Conservation (phyloP, 2,329 filamentous ascomycete genomes). For the Xylariaceae sp. region DNA sequence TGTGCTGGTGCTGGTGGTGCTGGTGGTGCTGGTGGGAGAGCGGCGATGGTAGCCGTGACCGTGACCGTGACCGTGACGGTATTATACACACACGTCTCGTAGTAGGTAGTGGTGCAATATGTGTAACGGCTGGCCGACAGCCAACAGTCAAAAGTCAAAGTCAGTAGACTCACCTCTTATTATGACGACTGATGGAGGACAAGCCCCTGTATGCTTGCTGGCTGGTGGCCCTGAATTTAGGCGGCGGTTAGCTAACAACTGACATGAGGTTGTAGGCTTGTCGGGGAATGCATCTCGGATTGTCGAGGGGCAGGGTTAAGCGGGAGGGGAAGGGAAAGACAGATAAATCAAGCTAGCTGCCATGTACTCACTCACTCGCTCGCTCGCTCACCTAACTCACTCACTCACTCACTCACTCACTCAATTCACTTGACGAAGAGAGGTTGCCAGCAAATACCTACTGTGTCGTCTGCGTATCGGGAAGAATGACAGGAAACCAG, state of each 20-base stretch:
- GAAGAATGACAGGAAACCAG: slow-evolving; percentile 8
- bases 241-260: slow-evolving; percentile 19
- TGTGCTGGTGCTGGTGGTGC: too few species aligned
- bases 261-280: slow-evolving; percentile 2
- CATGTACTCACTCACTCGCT: background rate
- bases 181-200: slow-evolving; percentile 7
- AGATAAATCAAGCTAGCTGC: background rate
- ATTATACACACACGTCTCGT: slow-evolving; percentile 19
- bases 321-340: background rate
- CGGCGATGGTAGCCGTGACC: slow-evolving; percentile 3
- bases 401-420: slow-evolving; percentile 10
- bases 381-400: slow-evolving; percentile 12
- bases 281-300: slow-evolving; percentile 1
- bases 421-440: slow-evolving; percentile 9
- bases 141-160: slow-evolving; percentile 8
- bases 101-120: slow-evolving; percentile 21
- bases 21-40: slow-evolving; percentile 14
- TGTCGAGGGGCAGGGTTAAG: slow-evolving; percentile 4
- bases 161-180: slow-evolving; percentile 26
- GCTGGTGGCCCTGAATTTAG: slow-evolving; percentile 15
- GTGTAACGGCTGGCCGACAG: slow-evolving; percentile 14
- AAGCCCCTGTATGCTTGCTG: slow-evolving; percentile 9
- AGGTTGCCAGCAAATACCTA: background rate
- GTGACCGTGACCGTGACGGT: slow-evolving; percentile 6
- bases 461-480: slow-evolving; percentile 8